Evolutionary conservation across 805 yeast genomes (phyloP), one percentile per base, ranked within the genome.

Genomic region (Suhomyces sp.): DNA sequence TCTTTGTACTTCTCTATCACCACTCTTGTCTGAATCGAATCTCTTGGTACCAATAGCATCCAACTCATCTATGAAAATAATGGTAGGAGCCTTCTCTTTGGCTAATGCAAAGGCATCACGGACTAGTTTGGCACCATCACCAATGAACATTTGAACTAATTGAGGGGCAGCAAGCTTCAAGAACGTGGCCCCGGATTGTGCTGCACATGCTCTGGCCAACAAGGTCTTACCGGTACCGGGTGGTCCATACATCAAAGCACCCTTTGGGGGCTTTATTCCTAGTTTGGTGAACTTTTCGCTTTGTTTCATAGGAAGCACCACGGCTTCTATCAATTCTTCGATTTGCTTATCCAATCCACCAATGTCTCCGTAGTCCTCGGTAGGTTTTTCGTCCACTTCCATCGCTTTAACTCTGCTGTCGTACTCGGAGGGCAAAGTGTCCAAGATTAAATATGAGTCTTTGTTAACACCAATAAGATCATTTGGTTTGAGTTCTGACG

Each of bases 381-480:
- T 88, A 54, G 99, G 99, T 68, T 93, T 92, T 74, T 94, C 99
- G 69, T 94, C 99, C 49, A 94, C 99, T 71, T 94, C 99, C 99
- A 94, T 90, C 10, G 98, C 98, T 74, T 94, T 94, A 49, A 94
- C 99, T 63, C 99, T 83, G 51, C 96, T 88, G 71, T 94, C 99
- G 68, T 94, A 94, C 72, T 94, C 99, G 2, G 97, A 91, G 9
- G 99, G 99, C 59, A 94, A 78, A 6, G 96, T 91, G 72, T 94
- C 99, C 62, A 94, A 79, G 50, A 94, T 88, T 60, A 94, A 80
- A 67, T 92, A 94, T 6, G 97, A 89, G 69, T 94, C 99, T 73
- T 94, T 94, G 71, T 94, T 94, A 51, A 94, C 99, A 64, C 99
- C 99, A 54, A 94, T 96, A 62, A 94, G 78, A 67, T 94, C 99